Evolutionary conservation across 495 filamentous ascomycete species (phyloP).

Genomic region (Neurospora sp.): DNA sequence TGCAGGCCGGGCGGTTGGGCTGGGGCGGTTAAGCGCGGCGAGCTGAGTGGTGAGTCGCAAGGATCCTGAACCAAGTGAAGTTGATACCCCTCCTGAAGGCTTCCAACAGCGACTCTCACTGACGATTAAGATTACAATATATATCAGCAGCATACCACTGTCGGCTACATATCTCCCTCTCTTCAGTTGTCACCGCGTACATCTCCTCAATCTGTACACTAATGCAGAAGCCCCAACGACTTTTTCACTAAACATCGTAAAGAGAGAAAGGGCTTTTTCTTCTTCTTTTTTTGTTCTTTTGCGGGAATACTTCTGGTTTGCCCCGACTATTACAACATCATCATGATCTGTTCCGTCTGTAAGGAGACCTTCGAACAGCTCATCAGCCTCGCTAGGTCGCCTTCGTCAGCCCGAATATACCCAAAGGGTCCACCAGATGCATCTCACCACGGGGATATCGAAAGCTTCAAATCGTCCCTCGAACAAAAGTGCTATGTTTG

Average conservation of each 20-base stretch:
- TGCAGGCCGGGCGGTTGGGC: too few relatives aligned
- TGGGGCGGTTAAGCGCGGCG: neutral
- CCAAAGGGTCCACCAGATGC: neutral
- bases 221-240: neutral
- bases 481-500: neutral
- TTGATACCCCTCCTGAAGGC: neutral
- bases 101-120: neutral
- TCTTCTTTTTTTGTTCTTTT: neutral
- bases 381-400: neutral
- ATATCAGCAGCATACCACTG: neutral
- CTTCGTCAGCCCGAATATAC: neutral
- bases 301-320: neutral
- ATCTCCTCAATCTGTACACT: neutral
- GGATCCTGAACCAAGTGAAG: too few relatives aligned
- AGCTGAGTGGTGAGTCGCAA: neutral
- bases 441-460: neutral
- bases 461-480: neutral
- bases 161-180: neutral
- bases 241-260: neutral
- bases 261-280: neutral
- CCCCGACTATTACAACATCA: neutral
- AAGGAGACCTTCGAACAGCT: neutral
- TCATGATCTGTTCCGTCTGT: neutral
- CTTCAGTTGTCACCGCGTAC: neutral
- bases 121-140: neutral